phyloP scores from a whole-genome alignment of 352 stramenopile genomes.

The Pythium plurisporium region DNA sequence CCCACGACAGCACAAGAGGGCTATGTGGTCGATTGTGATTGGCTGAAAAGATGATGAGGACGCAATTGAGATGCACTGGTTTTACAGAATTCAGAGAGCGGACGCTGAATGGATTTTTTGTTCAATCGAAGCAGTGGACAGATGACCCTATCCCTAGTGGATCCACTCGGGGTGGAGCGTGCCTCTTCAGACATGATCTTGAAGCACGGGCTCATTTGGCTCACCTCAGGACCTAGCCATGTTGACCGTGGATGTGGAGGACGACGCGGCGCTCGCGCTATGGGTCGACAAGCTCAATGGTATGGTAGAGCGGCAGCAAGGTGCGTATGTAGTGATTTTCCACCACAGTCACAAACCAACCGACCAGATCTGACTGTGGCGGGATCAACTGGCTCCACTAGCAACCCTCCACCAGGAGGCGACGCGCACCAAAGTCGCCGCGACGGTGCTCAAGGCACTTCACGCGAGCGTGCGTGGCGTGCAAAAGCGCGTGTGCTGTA shows the following conservation, averaged over 20 bases:
- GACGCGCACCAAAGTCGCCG: conserved; percentile 10
- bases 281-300: conserved; percentile 42
- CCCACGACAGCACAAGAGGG: too few species aligned
- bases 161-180: neutral
- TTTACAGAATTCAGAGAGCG: conserved; percentile 9
- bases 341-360: too few species aligned
- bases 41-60: conserved; percentile 26
- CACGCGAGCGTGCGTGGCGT: neutral
- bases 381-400: neutral
- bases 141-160: conserved; percentile 11
- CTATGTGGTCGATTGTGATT: conserved; percentile 40
- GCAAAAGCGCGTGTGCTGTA: neutral
- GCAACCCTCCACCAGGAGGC: conserved; percentile 8
- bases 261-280: conserved; percentile 12
- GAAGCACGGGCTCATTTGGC: neutral
- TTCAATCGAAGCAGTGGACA: neutral
- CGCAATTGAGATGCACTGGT: neutral
- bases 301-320: conserved; percentile 24
- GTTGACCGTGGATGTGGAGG: neutral
- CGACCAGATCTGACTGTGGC: too few species aligned
- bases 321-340: neutral
- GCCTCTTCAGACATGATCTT: neutral
- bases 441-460: conserved; percentile 3
- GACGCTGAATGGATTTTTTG: conserved; percentile 8
- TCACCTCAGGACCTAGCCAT: too few species aligned